Percentiles rank a stretch among this genome's conserved stretches.
Evolutionary conservation across 2,329 filamentous ascomycete species (phyloP).

Genomic region (Sarocladiaceae sp.): DNA sequence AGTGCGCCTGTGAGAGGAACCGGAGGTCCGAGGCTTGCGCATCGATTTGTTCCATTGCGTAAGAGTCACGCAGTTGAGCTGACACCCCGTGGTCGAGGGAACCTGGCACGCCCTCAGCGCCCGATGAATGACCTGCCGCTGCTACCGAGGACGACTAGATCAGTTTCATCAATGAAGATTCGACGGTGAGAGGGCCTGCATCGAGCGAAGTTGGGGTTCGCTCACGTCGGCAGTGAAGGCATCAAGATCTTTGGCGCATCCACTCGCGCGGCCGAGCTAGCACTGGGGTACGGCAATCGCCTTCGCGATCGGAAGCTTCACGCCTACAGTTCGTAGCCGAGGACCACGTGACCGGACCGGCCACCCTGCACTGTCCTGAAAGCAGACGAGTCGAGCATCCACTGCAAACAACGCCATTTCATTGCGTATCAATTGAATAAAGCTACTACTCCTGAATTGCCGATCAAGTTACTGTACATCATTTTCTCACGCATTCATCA

Average conservation of each 20-base stretch:
- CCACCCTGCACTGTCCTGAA: no score
- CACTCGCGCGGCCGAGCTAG: background rate
- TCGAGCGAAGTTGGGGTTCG: no score
- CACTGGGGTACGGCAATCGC: background rate
- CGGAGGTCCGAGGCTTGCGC: slow-evolving; percentile 51
- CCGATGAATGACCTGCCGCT: background rate
- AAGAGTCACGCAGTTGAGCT: background rate
- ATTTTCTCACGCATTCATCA: no score
- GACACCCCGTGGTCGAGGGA: no score
- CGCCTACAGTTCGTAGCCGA: no score
- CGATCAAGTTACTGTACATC: no score
- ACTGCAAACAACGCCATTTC: no score
- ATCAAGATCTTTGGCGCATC: background rate
- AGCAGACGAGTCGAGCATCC: no score
- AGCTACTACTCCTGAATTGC: no score
- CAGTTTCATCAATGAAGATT: no score
- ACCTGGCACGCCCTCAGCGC: background rate
- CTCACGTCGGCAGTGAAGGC: no score
- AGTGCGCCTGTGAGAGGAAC: slow-evolving; percentile 40
- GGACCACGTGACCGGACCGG: background rate
- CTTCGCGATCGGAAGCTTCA: background rate
- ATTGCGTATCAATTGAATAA: no score
- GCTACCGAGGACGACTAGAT: background rate
- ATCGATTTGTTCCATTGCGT: slow-evolving; percentile 49
- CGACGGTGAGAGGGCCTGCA: background rate